A percentile compares a stretch with the other conserved stretches of the same genome.
phyloP scores from a whole-genome alignment of 1,284 basidiomycete species.

The Trametes hirsuta region DNA sequence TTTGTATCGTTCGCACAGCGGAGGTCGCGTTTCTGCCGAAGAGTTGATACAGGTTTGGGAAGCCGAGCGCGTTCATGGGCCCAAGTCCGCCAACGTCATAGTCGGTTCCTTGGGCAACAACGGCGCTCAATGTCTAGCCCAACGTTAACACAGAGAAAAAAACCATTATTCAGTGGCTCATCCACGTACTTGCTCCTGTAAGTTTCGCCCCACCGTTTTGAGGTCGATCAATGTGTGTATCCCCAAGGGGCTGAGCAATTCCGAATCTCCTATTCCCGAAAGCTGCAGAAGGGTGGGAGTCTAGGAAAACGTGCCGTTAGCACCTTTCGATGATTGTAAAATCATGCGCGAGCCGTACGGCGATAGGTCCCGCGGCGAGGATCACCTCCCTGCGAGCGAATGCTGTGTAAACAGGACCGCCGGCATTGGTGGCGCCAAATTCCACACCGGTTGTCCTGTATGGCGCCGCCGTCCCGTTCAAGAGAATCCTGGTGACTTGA shows the following conservation, averaged over 20 bases:
- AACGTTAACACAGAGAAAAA: background rate
- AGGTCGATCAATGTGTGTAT: conserved; percentile 42
- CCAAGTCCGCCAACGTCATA: conserved; percentile 37
- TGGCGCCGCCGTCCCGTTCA: conserved; percentile 41
- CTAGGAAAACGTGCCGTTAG: conserved; percentile 12
- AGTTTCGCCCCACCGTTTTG: conserved; percentile 47
- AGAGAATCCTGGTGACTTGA: conserved; percentile 58
- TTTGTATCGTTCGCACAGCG: conserved; percentile 39
- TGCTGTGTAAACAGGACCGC: conserved; percentile 28
- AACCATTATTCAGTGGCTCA: background rate
- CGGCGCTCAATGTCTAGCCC: conserved; percentile 40
- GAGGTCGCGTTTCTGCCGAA: conserved; percentile 40
- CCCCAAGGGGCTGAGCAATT: conserved; percentile 41
- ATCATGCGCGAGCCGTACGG: background rate
- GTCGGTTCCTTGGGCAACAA: conserved; percentile 38
- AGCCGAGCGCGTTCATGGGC: conserved; percentile 45
- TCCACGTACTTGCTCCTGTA: conserved; percentile 47
- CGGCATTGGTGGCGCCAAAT: conserved; percentile 41
- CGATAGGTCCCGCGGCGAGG: conserved; percentile 47
- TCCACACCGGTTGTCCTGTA: conserved; percentile 56
- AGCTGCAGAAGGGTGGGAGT: conserved; percentile 46
- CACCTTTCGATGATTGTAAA: background rate
- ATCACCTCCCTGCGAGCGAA: conserved; percentile 59
- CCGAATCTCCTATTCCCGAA: conserved; percentile 48
- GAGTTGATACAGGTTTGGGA: conserved; percentile 48